These are phyloP conservation scores for Colletotrichum magnum DNA, from an alignment of 2,329 filamentous ascomycete genomes.

Conservation along the genomic window DNA sequence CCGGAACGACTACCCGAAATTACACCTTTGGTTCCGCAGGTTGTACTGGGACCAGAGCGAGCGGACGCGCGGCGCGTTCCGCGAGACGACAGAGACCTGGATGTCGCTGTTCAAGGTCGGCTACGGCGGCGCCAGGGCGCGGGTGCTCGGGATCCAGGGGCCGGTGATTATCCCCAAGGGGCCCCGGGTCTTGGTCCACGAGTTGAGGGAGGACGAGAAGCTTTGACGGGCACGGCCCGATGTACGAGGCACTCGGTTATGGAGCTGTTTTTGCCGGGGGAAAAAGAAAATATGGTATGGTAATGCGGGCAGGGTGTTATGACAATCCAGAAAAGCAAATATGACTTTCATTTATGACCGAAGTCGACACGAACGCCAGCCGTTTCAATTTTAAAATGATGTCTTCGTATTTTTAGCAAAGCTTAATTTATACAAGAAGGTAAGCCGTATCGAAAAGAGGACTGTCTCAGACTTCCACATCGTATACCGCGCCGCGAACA, in stretches of 20 bases:
- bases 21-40: slow-evolving; percentile 78
- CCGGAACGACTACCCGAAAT: slow-evolving; percentile 73
- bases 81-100: slow-evolving; percentile 75
- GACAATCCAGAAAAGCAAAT: too few relatives aligned
- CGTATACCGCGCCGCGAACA: slow-evolving; percentile 17
- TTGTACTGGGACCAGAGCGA: slow-evolving; percentile 76
- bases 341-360: too few relatives aligned
- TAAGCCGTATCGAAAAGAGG: slow-evolving; percentile 20
- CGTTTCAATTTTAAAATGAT: too few relatives aligned
- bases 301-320: too few relatives aligned
- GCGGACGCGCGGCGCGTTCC: slow-evolving; percentile 68
- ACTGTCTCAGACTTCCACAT: slow-evolving; percentile 16
- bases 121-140: slow-evolving; percentile 47
- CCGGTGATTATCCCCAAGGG: slow-evolving; percentile 48
- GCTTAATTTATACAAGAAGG: slow-evolving; percentile 12
- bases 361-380: too few relatives aligned
- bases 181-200: slow-evolving; percentile 22
- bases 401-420: too few relatives aligned
- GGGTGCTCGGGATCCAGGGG: slow-evolving; percentile 45
- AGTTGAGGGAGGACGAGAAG: neutral
- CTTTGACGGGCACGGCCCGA: neutral
- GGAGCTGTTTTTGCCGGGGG: too few relatives aligned
- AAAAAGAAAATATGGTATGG: too few relatives aligned
- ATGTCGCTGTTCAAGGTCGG: slow-evolving; percentile 49
- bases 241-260: too few relatives aligned